A percentile compares a stretch with the other conserved stretches of the same genome.
Conservation (phyloP, 139 green algal species). For the Zygnema circumcarinatum region DNA sequence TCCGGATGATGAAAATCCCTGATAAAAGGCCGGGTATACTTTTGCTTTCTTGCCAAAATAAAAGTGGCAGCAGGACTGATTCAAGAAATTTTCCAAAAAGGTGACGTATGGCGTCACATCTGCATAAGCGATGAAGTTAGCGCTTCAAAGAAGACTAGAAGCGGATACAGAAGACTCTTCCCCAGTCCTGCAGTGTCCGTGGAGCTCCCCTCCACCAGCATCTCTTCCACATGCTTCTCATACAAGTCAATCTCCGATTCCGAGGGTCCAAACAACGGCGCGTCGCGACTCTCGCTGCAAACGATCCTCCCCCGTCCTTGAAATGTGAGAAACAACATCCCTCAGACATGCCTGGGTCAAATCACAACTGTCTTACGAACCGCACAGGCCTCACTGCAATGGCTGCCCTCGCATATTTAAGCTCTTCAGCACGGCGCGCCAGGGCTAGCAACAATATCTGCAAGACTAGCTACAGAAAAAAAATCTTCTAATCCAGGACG, state of each 20-base stretch:
- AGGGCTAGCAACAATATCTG: too few relatives aligned
- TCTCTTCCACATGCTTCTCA: slow-evolving; percentile 51
- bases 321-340: neutral
- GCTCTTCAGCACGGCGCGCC: too few relatives aligned
- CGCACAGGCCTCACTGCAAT: neutral
- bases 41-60: too few relatives aligned
- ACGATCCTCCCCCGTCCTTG: too few relatives aligned
- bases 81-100: too few relatives aligned
- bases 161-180: slow-evolving; percentile 23
- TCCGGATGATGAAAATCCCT: too few relatives aligned
- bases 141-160: neutral
- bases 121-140: too few relatives aligned
- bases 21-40: too few relatives aligned
- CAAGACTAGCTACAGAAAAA: too few relatives aligned
- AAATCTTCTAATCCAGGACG: neutral
- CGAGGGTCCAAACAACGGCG: slow-evolving; percentile 40
- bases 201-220: slow-evolving; percentile 41
- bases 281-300: neutral
- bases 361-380: neutral
- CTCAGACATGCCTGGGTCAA: neutral
- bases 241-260: slow-evolving; percentile 50
- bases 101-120: too few relatives aligned
- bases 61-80: too few relatives aligned
- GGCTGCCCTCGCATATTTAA: neutral
- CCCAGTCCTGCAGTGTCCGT: neutral